These are phyloP conservation scores for Neoascochyta sp. DNA, from an alignment of 2,329 filamentous ascomycete species.

Conservation along the genomic window DNA sequence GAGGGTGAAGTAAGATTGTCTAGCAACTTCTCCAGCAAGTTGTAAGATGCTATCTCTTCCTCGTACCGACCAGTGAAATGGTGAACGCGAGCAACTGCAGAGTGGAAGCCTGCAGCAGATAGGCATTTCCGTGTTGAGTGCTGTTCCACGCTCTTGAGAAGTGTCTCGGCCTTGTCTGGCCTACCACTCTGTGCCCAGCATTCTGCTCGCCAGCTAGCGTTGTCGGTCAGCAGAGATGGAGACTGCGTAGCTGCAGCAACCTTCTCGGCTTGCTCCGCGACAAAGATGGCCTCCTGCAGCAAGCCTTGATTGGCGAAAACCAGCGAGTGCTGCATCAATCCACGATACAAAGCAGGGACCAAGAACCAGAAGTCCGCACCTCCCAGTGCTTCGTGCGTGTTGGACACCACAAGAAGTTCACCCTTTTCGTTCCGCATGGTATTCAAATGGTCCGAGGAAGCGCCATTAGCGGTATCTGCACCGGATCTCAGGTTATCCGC, in stretches of 20 bases:
- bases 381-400: slow-evolving; percentile 45
- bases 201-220: slow-evolving; percentile 44
- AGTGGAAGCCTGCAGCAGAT: slow-evolving; percentile 52
- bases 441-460: slow-evolving; percentile 23
- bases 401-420: slow-evolving; percentile 37
- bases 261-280: slow-evolving; percentile 77
- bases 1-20: slow-evolving; percentile 38
- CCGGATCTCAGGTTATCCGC: slow-evolving; percentile 13
- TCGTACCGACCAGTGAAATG: slow-evolving; percentile 47
- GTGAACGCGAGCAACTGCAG: slow-evolving; percentile 49
- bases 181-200: slow-evolving; percentile 51
- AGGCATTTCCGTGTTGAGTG: slow-evolving; percentile 41
- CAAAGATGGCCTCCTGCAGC: slow-evolving; percentile 83
- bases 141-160: slow-evolving; percentile 52
- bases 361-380: slow-evolving; percentile 77
- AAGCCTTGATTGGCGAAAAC: slow-evolving; percentile 82
- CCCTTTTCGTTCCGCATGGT: slow-evolving; percentile 31
- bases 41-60: slow-evolving; percentile 49
- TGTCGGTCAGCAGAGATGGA: slow-evolving; percentile 50
- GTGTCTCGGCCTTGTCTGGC: slow-evolving; percentile 46
- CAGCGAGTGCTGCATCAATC: slow-evolving; percentile 68
- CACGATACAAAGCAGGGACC: slow-evolving; percentile 67
- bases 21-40: slow-evolving; percentile 48
- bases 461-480: slow-evolving; percentile 13
- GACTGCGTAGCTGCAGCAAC: slow-evolving; percentile 68